Evolutionary conservation across 257 asterid species (phyloP).

Genomic region (Nicotiana knightiana): DNA sequence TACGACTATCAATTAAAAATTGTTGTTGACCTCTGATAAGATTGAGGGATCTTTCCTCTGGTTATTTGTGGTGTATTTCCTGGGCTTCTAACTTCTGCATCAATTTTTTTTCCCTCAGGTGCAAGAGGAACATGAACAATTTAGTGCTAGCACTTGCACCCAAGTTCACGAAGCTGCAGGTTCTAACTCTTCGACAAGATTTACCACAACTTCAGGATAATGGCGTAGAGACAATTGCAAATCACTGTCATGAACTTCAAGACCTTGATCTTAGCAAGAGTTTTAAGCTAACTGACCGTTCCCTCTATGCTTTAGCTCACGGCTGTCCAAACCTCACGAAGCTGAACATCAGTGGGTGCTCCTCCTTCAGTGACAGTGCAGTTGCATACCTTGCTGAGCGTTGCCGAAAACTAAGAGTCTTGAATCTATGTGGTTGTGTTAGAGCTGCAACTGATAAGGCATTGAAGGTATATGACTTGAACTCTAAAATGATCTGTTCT

Average conservation of each 20-base stretch:
- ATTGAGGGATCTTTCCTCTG: neutral
- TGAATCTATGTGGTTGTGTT: slow-evolving; percentile 93
- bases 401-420: slow-evolving; percentile 57
- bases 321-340: slow-evolving; percentile 71
- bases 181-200: slow-evolving; percentile 68
- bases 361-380: slow-evolving; percentile 74
- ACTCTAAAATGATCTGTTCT: neutral
- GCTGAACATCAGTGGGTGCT: slow-evolving; percentile 89
- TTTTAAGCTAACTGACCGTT: slow-evolving; percentile 66
- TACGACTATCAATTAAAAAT: neutral
- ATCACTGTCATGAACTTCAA: slow-evolving; percentile 60
- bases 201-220: slow-evolving; percentile 76
- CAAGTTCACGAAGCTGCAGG: slow-evolving; percentile 68
- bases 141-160: slow-evolving; percentile 67
- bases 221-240: slow-evolving; percentile 62
- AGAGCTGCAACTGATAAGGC: slow-evolving; percentile 86
- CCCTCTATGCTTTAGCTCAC: slow-evolving; percentile 68
- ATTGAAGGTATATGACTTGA: slow-evolving; percentile 44
- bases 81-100: neutral
- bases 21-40: neutral
- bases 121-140: slow-evolving; percentile 86
- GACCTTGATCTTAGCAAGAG: slow-evolving; percentile 96
- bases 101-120: slow-evolving; percentile 35
- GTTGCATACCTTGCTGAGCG: slow-evolving; percentile 61
- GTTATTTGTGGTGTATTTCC: neutral